Evolutionary conservation across 2,329 filamentous ascomycete genomes (phyloP).

Genomic region (Cercospora berteroae): DNA sequence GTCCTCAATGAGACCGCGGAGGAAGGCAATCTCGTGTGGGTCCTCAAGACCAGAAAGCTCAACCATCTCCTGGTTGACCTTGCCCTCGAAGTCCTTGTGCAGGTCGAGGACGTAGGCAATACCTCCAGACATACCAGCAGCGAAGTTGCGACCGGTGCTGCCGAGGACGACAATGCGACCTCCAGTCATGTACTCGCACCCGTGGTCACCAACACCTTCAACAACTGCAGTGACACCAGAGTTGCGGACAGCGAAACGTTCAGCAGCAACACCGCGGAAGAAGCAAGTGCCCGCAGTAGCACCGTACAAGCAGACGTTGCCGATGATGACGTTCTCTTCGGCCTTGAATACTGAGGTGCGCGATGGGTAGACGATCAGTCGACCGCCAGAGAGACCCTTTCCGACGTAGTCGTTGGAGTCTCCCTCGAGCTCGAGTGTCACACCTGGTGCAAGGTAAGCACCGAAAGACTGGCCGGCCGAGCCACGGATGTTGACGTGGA

Average conservation of each 20-base stretch:
- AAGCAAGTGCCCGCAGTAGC: slow-evolving; percentile 87
- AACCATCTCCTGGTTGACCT: slow-evolving; percentile 98
- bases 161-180: slow-evolving; percentile 86
- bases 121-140: slow-evolving; percentile 96
- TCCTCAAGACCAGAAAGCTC: slow-evolving; percentile 82
- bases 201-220: slow-evolving; percentile 93
- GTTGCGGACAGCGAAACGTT: slow-evolving; percentile 95
- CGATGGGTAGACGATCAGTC: slow-evolving; percentile 89
- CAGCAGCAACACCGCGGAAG: slow-evolving; percentile 95
- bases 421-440: slow-evolving; percentile 92
- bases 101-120: slow-evolving; percentile 94
- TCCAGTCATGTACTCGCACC: slow-evolving; percentile 98
- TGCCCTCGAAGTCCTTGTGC: slow-evolving; percentile 81
- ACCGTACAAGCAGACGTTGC: slow-evolving; percentile 93
- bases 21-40: slow-evolving; percentile 80
- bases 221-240: slow-evolving; percentile 95
- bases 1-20: slow-evolving; percentile 89
- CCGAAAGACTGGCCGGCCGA: slow-evolving; percentile 96
- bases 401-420: slow-evolving; percentile 96
- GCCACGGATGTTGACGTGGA: slow-evolving; percentile 94
- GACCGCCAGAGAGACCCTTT: slow-evolving; percentile 90
- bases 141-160: slow-evolving; percentile 91
- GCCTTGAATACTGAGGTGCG: slow-evolving; percentile 89
- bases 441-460: slow-evolving; percentile 87
- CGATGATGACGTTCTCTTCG: slow-evolving; percentile 90